These are phyloP conservation scores for Aspergillus pseudoglaucus DNA, from an alignment of 2,329 filamentous ascomycete species.

Conservation along the genomic window DNA sequence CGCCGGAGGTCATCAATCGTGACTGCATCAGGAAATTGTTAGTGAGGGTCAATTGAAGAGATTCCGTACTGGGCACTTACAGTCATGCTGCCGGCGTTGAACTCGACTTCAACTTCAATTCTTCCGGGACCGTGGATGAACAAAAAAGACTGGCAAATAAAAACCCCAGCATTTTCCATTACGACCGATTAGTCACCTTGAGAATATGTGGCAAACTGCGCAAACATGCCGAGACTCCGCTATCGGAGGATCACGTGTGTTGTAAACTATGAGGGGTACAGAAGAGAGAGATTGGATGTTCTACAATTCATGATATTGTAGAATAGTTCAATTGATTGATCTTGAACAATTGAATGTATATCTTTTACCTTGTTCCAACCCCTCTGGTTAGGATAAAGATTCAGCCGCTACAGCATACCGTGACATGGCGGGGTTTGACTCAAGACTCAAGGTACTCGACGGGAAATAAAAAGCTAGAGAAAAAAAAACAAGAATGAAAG, in stretches of 20 bases:
- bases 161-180: conserved; percentile 9
- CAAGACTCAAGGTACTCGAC: no score
- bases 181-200: conserved; percentile 1
- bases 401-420: no score
- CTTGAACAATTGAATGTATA: no score
- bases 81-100: conserved; percentile 9
- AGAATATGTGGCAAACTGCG: conserved; percentile 2
- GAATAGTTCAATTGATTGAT: no score
- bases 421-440: no score
- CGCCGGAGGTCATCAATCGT: conserved; percentile 11
- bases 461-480: no score
- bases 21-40: conserved; percentile 8
- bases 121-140: background rate
- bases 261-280: background rate
- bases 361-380: no score
- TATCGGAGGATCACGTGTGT: conserved; percentile 6
- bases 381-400: no score
- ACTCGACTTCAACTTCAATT: background rate
- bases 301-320: background rate
- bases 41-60: background rate
- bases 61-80: conserved; percentile 2
- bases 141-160: conserved; percentile 10
- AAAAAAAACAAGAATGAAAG: no score
- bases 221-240: conserved; percentile 9
- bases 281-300: background rate